A percentile compares a stretch with the other conserved stretches of the same genome.
These are phyloP conservation scores for Xylariaceae sp. DNA, from an alignment of 2,329 filamentous ascomycete species.

Conservation along the genomic window DNA sequence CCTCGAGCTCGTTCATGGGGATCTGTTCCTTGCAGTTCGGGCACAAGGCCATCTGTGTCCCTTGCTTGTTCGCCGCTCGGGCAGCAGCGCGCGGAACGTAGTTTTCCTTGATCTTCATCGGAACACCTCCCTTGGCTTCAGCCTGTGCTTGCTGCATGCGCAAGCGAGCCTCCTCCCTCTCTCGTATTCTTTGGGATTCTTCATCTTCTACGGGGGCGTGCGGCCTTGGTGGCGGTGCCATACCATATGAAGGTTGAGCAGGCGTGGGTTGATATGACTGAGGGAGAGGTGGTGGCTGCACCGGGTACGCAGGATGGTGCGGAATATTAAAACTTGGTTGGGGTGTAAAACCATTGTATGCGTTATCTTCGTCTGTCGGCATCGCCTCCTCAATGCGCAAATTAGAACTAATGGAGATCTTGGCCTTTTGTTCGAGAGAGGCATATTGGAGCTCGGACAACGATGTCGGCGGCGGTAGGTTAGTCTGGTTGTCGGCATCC, in stretches of 20 bases:
- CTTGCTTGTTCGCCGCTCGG: constrained; percentile 60
- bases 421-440: constrained; percentile 90
- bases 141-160: constrained; percentile 71
- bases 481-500: constrained; percentile 77
- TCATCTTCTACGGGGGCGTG: constrained; percentile 51
- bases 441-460: constrained; percentile 89
- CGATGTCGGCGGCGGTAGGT: constrained; percentile 82
- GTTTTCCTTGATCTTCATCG: constrained; percentile 89
- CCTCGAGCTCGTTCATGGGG: constrained; percentile 77
- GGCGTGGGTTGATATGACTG: constrained; percentile 33
- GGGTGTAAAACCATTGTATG: constrained; percentile 44
- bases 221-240: constrained; percentile 31
- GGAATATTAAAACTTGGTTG: constrained; percentile 37
- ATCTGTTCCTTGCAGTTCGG: constrained; percentile 92
- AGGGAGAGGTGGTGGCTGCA: constrained; percentile 36
- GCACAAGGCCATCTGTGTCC: constrained; percentile 66
- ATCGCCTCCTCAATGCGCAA: constrained; percentile 92
- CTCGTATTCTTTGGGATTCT: constrained; percentile 57
- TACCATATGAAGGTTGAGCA: constrained; percentile 30
- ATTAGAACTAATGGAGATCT: constrained; percentile 75
- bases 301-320: constrained; percentile 38
- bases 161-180: constrained; percentile 53
- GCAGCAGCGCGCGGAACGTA: constrained; percentile 82
- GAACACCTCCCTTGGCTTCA: constrained; percentile 63
- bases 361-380: constrained; percentile 69